Evolutionary conservation across 768 basidiomycete genomes (phyloP).

Genomic region (Harrya chromipes): DNA sequence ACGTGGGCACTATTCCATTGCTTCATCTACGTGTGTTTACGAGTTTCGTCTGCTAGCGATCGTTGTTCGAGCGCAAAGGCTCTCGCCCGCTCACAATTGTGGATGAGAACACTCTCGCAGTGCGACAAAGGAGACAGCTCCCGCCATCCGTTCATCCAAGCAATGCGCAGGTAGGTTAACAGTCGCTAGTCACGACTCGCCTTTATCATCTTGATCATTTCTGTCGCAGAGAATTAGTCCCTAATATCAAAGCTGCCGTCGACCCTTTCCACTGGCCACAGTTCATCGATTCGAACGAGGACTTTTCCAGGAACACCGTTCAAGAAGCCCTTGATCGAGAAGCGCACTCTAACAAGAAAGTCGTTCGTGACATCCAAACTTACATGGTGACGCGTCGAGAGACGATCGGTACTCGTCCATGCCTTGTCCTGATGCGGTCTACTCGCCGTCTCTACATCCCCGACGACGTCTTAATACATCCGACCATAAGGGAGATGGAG

Average conservation of each 20-base stretch:
- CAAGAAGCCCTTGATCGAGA: conserved; percentile 30
- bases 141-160: conserved; percentile 23
- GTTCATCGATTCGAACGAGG: conserved; percentile 20
- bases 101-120: conserved; percentile 23
- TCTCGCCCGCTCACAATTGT: conserved; percentile 16
- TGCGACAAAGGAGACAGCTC: conserved; percentile 13
- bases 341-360: conserved; percentile 9
- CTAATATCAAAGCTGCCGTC: conserved; percentile 21
- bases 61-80: conserved; percentile 22
- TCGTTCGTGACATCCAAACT: conserved; percentile 18
- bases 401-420: conserved; percentile 28
- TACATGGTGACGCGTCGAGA: conserved; percentile 30
- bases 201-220: background rate
- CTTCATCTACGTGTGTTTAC: background rate
- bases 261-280: conserved; percentile 29
- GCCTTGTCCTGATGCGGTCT: conserved; percentile 29
- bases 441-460: conserved; percentile 25
- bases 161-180: conserved; percentile 23
- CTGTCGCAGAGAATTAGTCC: conserved; percentile 20
- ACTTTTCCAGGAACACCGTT: conserved; percentile 20
- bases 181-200: background rate
- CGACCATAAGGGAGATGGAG: conserved; percentile 28
- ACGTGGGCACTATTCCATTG: conserved; percentile 15
- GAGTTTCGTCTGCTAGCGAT: conserved; percentile 14
- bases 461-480: conserved; percentile 19